Evolutionary conservation across 257 asterid species (phyloP), one percentile per base, ranked within the genome.

Genomic region (Solanum pennellii): DNA sequence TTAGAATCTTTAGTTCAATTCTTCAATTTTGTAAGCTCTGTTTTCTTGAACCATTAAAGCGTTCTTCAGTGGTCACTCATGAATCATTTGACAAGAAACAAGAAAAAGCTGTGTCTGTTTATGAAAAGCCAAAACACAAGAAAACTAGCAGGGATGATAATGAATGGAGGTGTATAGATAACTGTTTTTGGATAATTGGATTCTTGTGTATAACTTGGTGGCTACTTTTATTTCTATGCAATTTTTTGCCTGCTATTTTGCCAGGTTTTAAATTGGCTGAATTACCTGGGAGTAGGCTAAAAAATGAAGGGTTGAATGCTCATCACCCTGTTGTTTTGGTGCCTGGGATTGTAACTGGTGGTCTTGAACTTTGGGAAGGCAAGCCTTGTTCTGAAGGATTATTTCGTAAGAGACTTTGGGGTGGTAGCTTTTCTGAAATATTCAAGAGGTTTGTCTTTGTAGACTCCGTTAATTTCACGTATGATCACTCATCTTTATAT

Each of bases 361-460:
- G 98, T 9, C 96, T 96, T 14, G 99, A 95, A 94, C 95, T 96
- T 7, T 95, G 99, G 99, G 98, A 96, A 89, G 98, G 99, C 18
- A 83, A 92, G 89, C 97, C 99, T 9, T 96, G 98, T 88, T 89
- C 95, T 15, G 89, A 95, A 7, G 98, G 96, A 74, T 93, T 96
- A 33, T 96, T 95, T 74, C 93, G 99, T 29, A 92, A 91, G 86
- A 90, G 97, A 83, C 97, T 96, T 12, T 96, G 99, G 99, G 98
- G 96, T 27, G 98, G 97, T 31, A 89, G 94, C 90, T 95, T 97
- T 88, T 86, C 93, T n/a, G 95, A 94, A 75, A 90, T 94, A 21
- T 92, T 95, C 91, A 94, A 87, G 86, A 95, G 98, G 99, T 95
- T 88, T 39, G 91, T 69, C 27, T 76, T 77, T 39, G 21, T 41